Evolutionary conservation across 495 filamentous ascomycete species (phyloP).

Genomic region (Lasiosphaeria hispida): DNA sequence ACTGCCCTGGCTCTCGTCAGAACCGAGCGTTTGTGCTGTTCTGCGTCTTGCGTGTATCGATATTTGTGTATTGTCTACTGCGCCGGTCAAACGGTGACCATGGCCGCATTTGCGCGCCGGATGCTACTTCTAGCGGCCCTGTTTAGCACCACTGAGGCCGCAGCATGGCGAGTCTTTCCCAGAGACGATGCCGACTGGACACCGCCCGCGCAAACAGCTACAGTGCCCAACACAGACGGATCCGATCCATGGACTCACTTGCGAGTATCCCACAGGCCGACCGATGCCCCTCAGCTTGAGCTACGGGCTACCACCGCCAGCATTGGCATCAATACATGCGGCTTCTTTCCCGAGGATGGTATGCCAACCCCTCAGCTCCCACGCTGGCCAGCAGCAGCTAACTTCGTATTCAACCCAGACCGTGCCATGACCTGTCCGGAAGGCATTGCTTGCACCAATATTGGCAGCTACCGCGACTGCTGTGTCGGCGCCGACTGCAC

Average conservation of each 20-base stretch:
- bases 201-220: too few relatives aligned
- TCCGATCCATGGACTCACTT: not conserved
- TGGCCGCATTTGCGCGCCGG: too few relatives aligned
- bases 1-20: too few relatives aligned
- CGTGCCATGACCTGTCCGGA: not conserved
- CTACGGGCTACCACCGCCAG: not conserved
- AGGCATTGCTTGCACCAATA: not conserved
- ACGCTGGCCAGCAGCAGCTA: not conserved
- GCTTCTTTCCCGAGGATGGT: not conserved
- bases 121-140: too few relatives aligned
- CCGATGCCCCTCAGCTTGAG: not conserved
- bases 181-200: too few relatives aligned
- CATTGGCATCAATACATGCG: not conserved
- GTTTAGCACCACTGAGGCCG: too few relatives aligned
- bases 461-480: not conserved
- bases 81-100: too few relatives aligned
- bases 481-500: not conserved
- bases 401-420: not conserved
- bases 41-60: too few relatives aligned
- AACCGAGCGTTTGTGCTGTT: too few relatives aligned
- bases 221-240: too few relatives aligned
- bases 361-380: not conserved
- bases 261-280: not conserved
- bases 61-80: too few relatives aligned
- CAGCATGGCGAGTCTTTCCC: too few relatives aligned